Evolutionary conservation across 2,329 filamentous ascomycete species (phyloP), one percentile per base, ranked within the genome.

Genomic region (Fusarium marasasianum): DNA sequence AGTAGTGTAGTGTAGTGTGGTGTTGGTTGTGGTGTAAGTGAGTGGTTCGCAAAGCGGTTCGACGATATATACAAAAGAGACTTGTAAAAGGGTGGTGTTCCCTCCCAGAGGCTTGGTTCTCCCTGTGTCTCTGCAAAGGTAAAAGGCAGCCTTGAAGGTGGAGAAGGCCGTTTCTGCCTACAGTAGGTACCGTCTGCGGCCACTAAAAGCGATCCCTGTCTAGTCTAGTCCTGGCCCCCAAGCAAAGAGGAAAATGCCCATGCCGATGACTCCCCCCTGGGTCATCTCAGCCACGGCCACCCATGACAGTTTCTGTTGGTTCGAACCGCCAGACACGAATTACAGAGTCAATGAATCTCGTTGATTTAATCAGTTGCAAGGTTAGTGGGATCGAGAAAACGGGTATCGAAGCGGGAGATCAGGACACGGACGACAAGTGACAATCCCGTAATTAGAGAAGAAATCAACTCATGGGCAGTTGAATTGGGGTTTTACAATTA

Each of bases 151-250:
- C 72, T 69, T 68, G 58, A 70, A 47, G 67, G 69, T 72, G 70
- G 66, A 60, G 67, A 41, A 26, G 51, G 72, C 66, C 69, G 76
- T 78, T 78, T 78, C 76, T 78, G 76, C 76, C 76, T 78, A n/a
- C n/a, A n/a, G n/a, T n/a, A 35, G 33, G 33, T 35, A 78, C 76
- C 68, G 45, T 50, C 50, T 45, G 29, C 70, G 62, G 66, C 73
- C 72, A 74, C 71, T 74, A 74, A 57, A 38, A 31, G 22, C 2
- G 26, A 62, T 24, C 68, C 71, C 53, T 74, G 67, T 54, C 48
- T 44, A 55, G 64, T 64, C 56, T 43, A 56, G 65, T 70, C 54
- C 58, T 69, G 33, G 40, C 71, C 56, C 54, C 35, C 47, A 47
- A 50, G 33, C 33, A 4, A 1, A 35, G 45, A 35, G 38, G 12